These are phyloP conservation scores for Cercospora sojina DNA, from an alignment of 2,329 filamentous ascomycete species.

Conservation along the genomic window DNA sequence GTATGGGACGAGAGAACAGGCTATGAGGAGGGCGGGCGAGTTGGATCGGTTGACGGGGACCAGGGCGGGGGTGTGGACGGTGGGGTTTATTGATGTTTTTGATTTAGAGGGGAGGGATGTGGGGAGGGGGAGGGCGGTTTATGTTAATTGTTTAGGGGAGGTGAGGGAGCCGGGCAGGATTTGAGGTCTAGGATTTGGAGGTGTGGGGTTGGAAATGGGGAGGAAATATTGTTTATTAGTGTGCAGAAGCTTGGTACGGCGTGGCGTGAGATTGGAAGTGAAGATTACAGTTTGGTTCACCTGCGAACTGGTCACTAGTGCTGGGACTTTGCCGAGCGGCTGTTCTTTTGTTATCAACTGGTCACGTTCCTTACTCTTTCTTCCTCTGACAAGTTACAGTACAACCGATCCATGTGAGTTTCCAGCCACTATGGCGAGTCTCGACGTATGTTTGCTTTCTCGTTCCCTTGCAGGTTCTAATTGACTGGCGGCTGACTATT, in stretches of 20 bases:
- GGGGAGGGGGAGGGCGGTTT: conserved; percentile 4
- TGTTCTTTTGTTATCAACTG: too few relatives aligned
- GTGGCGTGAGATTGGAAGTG: not conserved
- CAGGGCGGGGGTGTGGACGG: conserved; percentile 17
- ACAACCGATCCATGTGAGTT: too few relatives aligned
- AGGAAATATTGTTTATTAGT: too few relatives aligned
- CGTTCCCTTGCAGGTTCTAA: too few relatives aligned
- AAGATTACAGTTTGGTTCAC: not conserved
- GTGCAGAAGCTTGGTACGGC: not conserved
- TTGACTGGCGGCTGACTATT: too few relatives aligned
- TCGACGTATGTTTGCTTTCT: too few relatives aligned
- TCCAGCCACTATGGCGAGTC: too few relatives aligned
- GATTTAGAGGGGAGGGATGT: not conserved
- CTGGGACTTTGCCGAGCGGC: too few relatives aligned
- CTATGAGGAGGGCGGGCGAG: conserved; percentile 16
- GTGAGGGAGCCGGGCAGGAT: conserved; percentile 9
- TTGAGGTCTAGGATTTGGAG: not conserved
- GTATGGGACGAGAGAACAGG: conserved; percentile 17
- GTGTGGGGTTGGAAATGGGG: not conserved
- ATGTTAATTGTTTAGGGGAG: conserved; percentile 13
- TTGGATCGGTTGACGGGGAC: conserved; percentile 13
- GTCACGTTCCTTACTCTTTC: too few relatives aligned
- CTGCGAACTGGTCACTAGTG: too few relatives aligned
- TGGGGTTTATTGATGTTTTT: conserved; percentile 18
- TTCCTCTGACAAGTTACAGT: too few relatives aligned